Conservation (phyloP, 176 grass and related monocot species). For the Guadua angustifolia region DNA sequence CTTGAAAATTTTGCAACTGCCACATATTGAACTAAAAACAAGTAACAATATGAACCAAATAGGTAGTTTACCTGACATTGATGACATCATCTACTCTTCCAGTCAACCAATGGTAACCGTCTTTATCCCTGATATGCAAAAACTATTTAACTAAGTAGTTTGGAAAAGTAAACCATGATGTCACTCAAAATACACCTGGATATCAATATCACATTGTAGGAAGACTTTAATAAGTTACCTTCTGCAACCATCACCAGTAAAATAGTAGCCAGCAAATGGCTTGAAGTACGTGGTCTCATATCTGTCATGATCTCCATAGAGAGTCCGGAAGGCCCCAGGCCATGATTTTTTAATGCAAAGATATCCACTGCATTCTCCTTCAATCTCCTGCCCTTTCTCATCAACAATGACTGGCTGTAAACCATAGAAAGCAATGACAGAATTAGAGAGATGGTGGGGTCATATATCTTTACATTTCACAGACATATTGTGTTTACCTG, state of each 20-base stretch:
- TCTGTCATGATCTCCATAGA: conserved; percentile 87
- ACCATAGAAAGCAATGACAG: background rate
- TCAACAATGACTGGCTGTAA: conserved; percentile 75
- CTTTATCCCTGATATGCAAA: conserved; percentile 75
- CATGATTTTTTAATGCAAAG: conserved; percentile 91
- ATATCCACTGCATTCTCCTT: conserved; percentile 82
- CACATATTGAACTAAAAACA: conserved; percentile 25
- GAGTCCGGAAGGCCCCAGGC: conserved; percentile 84
- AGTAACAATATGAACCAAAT: background rate
- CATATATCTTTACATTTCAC: conserved; percentile 18
- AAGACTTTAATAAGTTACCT: conserved; percentile 46
- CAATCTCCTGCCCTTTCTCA: conserved; percentile 84
- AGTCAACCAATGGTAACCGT: conserved; percentile 86
- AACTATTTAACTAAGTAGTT: conserved; percentile 25
- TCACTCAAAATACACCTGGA: background rate
- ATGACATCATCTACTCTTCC: conserved; percentile 96
- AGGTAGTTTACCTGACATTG: conserved; percentile 72
- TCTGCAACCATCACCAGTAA: conserved; percentile 84
- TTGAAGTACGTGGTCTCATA: conserved; percentile 89
- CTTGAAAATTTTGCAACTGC: conserved; percentile 21
- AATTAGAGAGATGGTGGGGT: background rate
- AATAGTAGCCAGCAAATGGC: conserved; percentile 83
- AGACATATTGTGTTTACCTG: conserved; percentile 60
- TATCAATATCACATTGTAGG: conserved; percentile 16
- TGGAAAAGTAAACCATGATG: conserved; percentile 8